Percentiles rank a stretch among this genome's conserved stretches.
Conservation (phyloP, 1,139 yeast species). For the Hanseniaspora uvarum region DNA sequence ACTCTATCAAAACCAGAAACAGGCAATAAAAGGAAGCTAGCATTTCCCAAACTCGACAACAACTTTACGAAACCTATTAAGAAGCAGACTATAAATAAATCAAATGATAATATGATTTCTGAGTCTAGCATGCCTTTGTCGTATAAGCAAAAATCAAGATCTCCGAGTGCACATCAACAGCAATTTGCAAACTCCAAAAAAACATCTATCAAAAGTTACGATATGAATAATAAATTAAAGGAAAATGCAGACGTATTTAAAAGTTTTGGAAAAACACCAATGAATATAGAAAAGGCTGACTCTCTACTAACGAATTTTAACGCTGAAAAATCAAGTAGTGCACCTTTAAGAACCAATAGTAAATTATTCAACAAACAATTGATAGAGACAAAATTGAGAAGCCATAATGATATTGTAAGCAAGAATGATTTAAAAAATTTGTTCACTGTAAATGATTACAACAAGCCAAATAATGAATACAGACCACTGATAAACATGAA, state of each 20-base stretch:
- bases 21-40: neutral
- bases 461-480: constrained; percentile 2
- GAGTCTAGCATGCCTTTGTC: neutral
- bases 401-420: neutral
- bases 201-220: too few species aligned
- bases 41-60: neutral
- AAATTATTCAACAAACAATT: neutral
- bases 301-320: constrained; percentile 7
- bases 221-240: neutral
- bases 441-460: constrained; percentile 5
- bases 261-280: neutral
- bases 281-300: neutral
- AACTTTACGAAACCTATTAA: neutral
- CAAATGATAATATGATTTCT: neutral
- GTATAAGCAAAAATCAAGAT: neutral
- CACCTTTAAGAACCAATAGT: constrained; percentile 1
- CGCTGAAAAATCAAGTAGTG: constrained; percentile 13
- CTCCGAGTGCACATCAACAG: neutral
- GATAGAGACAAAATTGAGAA: neutral
- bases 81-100: neutral
- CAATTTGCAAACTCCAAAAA: neutral
- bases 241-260: constrained; percentile 7
- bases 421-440: constrained; percentile 10
- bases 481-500: constrained; percentile 12
- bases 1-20: neutral